Evolutionary conservation across 768 basidiomycete genomes (phyloP).

Genomic region (Phanerochaete carnosa): DNA sequence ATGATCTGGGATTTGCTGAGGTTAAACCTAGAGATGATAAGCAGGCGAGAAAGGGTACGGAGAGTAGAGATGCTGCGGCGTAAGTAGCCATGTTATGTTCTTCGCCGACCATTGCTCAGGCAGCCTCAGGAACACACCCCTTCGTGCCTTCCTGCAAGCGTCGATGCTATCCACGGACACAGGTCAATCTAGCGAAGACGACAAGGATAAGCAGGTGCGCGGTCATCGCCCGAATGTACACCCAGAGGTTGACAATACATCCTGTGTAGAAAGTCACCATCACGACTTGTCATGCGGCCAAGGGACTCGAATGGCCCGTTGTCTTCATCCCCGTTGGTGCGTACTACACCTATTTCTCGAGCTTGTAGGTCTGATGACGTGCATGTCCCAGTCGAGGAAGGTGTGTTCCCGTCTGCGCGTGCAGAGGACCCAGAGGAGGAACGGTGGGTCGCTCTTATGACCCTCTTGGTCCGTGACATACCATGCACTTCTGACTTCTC

Average conservation of each 20-base stretch:
- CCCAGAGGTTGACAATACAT: neutral
- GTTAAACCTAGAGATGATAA: neutral
- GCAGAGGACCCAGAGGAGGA: constrained; percentile 80
- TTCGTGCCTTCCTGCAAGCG: constrained; percentile 71
- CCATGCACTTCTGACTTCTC: neutral
- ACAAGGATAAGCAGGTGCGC: constrained; percentile 36
- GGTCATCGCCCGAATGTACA: neutral
- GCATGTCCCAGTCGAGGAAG: constrained; percentile 55
- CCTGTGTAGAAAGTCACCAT: constrained; percentile 70
- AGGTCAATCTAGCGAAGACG: constrained; percentile 43
- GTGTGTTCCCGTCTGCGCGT: constrained; percentile 73
- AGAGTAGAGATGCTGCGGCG: neutral
- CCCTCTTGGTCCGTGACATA: neutral
- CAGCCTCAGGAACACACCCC: constrained; percentile 39
- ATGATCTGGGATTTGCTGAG: constrained; percentile 8
- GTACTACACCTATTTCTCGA: neutral
- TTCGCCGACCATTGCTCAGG: neutral
- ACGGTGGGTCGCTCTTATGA: constrained; percentile 40
- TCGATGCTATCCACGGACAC: constrained; percentile 83
- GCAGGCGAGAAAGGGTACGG: neutral
- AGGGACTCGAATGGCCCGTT: constrained; percentile 91
- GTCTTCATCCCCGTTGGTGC: constrained; percentile 75
- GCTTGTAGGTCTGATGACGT: constrained; percentile 2
- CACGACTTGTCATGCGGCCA: constrained; percentile 85
- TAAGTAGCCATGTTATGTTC: neutral